These are phyloP conservation scores for Pichia sp. DNA, from an alignment of 1,139 yeast species.

Conservation along the genomic window DNA sequence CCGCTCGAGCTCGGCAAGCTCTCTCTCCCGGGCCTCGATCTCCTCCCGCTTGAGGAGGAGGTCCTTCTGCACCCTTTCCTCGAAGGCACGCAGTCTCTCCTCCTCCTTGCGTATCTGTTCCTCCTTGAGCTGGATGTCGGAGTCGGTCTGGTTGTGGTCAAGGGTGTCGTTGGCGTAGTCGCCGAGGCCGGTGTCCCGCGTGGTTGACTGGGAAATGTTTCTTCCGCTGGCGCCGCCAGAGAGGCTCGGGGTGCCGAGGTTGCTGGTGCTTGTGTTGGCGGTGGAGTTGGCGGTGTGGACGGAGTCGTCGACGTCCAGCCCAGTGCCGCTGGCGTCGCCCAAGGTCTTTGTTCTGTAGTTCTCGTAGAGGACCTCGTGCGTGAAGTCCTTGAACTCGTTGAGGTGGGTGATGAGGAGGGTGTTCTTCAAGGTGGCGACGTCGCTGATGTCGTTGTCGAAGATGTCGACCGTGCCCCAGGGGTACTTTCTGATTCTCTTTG, in stretches of 20 bases:
- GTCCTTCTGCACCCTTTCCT: constrained; percentile 86
- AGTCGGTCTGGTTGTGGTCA: constrained; percentile 4
- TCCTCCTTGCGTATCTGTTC: constrained; percentile 79
- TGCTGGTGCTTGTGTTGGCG: neutral
- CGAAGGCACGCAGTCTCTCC: constrained; percentile 72
- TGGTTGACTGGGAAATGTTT: constrained; percentile 9
- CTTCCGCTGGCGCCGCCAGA: neutral
- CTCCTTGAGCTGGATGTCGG: constrained; percentile 50
- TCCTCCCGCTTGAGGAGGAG: constrained; percentile 79
- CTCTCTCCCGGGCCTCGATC: constrained; percentile 82
- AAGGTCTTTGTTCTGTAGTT: constrained; percentile 78
- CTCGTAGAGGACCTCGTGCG: constrained; percentile 89
- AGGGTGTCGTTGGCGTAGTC: neutral
- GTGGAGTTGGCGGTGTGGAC: neutral
- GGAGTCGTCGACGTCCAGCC: neutral
- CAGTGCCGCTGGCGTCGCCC: constrained; percentile 17
- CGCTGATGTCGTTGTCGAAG: constrained; percentile 78
- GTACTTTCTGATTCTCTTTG: constrained; percentile 76
- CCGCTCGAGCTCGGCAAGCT: constrained; percentile 44
- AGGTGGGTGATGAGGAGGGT: constrained; percentile 88
- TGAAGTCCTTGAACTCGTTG: constrained; percentile 87
- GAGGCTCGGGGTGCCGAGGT: neutral
- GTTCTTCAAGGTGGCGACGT: constrained; percentile 76
- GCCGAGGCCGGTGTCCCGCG: constrained; percentile 1
- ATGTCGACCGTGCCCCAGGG: constrained; percentile 92